These are phyloP conservation scores for Nicotiana obtusifolia DNA, from an alignment of 257 asterid species.

Conservation along the genomic window DNA sequence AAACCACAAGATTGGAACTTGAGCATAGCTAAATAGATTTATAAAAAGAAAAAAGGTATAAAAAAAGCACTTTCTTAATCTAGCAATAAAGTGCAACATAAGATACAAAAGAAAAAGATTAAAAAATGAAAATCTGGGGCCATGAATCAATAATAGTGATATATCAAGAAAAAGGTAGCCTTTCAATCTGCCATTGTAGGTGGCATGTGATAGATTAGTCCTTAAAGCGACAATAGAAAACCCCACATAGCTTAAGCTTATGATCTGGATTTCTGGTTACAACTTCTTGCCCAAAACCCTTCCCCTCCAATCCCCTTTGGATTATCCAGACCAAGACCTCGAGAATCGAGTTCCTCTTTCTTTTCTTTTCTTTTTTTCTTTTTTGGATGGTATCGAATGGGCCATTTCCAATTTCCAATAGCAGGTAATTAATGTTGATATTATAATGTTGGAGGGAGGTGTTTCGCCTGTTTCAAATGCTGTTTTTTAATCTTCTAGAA, in stretches of 20 bases:
- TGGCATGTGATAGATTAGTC: constrained; percentile 1
- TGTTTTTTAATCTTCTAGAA: not conserved
- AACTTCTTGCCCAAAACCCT: not conserved
- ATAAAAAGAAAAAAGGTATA: not conserved
- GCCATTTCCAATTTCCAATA: not conserved
- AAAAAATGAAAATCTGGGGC: not conserved
- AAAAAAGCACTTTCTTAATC: not conserved
- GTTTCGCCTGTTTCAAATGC: not conserved
- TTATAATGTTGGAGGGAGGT: not conserved
- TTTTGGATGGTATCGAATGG: not conserved
- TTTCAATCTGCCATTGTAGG: not conserved
- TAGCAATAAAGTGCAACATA: not conserved
- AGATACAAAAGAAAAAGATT: not conserved
- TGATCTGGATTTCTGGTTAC: not conserved
- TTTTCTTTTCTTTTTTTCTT: not conserved
- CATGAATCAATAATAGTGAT: not conserved
- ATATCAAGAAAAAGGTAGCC: not conserved
- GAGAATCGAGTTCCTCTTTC: no score
- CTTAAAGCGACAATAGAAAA: not conserved
- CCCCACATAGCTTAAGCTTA: not conserved
- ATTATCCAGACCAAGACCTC: not conserved
- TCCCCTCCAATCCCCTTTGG: not conserved
- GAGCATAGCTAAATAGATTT: not conserved
- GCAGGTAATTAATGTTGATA: not conserved
- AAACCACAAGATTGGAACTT: not conserved